phyloP scores from a whole-genome alignment of 2,329 filamentous ascomycete species.

The Colletotrichum paranaense region DNA sequence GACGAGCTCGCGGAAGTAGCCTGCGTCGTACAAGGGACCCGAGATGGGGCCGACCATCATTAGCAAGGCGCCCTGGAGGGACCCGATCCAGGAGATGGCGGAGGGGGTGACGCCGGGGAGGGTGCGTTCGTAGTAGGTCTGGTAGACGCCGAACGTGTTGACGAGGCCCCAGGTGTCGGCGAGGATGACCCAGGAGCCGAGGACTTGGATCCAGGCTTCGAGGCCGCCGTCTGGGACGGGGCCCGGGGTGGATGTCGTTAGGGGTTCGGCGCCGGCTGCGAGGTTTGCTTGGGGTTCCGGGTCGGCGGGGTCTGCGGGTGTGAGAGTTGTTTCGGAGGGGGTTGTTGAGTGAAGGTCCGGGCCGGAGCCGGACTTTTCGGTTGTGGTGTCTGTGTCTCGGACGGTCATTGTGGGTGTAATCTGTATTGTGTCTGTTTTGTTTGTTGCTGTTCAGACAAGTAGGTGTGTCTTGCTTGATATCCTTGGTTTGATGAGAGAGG shows the following conservation, averaged over 20 bases:
- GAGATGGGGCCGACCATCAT: constrained; percentile 52
- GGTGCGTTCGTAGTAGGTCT: constrained; percentile 54
- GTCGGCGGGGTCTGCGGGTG: not conserved
- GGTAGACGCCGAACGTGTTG: constrained; percentile 59
- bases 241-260: constrained; percentile 17
- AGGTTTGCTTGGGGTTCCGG: constrained; percentile 1
- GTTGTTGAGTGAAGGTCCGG: not conserved
- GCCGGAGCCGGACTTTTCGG: constrained; percentile 7
- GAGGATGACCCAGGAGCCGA: constrained; percentile 38
- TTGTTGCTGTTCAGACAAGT: not conserved
- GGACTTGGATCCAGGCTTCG: constrained; percentile 42
- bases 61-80: constrained; percentile 54
- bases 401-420: not conserved
- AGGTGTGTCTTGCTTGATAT: not conserved
- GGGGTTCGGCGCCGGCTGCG: not conserved
- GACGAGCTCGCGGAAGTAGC: constrained; percentile 52
- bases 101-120: constrained; percentile 48
- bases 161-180: constrained; percentile 46
- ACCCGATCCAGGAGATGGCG: constrained; percentile 58
- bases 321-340: constrained; percentile 22
- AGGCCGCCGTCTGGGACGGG: constrained; percentile 40
- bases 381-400: not conserved
- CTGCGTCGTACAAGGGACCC: constrained; percentile 55
- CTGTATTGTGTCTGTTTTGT: not conserved
- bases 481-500: not conserved